Conservation (phyloP, 2,329 filamentous ascomycete species). For the Paracorniculantispora psalliotae region DNA sequence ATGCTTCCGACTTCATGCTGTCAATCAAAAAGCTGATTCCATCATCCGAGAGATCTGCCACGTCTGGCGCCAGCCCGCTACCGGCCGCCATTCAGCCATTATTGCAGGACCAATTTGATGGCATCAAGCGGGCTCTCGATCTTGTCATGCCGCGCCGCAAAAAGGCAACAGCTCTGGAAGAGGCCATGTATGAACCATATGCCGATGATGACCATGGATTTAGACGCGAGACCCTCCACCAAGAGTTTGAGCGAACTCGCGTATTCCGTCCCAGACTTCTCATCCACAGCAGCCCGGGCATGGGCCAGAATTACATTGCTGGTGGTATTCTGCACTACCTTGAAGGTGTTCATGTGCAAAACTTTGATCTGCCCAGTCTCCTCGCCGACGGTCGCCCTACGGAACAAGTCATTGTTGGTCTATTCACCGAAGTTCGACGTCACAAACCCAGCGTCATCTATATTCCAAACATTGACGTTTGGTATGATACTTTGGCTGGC, state of each 20-base stretch:
- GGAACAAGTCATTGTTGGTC: constrained; percentile 82
- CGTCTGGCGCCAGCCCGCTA: constrained; percentile 76
- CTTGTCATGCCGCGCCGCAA: constrained; percentile 79
- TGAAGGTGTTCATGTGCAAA: constrained; percentile 90
- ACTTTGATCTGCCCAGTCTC: constrained; percentile 84
- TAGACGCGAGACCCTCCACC: constrained; percentile 67
- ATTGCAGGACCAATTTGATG: constrained; percentile 63
- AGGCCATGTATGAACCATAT: constrained; percentile 86
- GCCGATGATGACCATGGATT: constrained; percentile 80
- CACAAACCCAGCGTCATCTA: constrained; percentile 96
- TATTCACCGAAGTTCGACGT: constrained; percentile 87
- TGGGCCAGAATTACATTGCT: constrained; percentile 90
- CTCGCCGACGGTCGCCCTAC: constrained; percentile 77
- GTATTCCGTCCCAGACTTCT: constrained; percentile 86
- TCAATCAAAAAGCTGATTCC: constrained; percentile 95
- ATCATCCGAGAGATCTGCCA: constrained; percentile 85
- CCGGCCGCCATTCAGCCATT: constrained; percentile 78
- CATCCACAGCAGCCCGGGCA: constrained; percentile 75
- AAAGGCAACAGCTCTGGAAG: constrained; percentile 82
- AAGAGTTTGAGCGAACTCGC: constrained; percentile 80
- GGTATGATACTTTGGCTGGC: constrained; percentile 62
- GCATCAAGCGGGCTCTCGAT: constrained; percentile 66
- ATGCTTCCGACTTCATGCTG: constrained; percentile 94
- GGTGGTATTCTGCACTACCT: constrained; percentile 84
- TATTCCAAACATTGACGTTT: constrained; percentile 82